Percentiles rank a stretch among this genome's conserved stretches.
These are phyloP conservation scores for Gypsophila paniculata DNA, from an alignment of 179 eudicot species.

Conservation along the genomic window DNA sequence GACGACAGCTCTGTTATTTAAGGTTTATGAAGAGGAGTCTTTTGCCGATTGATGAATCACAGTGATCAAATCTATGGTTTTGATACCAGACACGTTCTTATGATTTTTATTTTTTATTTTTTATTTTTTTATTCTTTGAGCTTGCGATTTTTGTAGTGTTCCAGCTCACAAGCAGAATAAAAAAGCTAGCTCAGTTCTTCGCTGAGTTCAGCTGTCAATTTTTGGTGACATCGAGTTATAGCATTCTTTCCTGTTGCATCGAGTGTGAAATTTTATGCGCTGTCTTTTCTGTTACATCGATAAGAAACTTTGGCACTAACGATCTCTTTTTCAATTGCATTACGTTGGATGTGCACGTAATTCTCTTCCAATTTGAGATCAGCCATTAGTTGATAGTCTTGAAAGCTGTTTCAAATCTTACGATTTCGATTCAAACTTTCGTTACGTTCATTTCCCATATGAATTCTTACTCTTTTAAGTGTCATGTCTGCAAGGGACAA, in stretches of 20 bases:
- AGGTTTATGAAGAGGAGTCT: constrained; percentile 4
- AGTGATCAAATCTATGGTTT: neutral
- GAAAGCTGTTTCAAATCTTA: too few relatives aligned
- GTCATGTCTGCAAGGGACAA: too few relatives aligned
- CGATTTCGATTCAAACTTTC: too few relatives aligned
- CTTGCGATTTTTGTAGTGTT: constrained; percentile 7
- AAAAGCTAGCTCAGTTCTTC: neutral
- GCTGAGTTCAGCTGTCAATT: neutral
- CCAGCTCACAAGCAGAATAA: neutral
- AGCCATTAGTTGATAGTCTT: too few relatives aligned
- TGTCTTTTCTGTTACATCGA: too few relatives aligned
- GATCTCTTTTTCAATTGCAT: neutral
- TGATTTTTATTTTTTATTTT: neutral
- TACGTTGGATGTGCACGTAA: neutral
- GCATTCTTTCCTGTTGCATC: neutral
- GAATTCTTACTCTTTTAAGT: too few relatives aligned
- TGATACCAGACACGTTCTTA: neutral
- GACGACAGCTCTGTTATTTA: neutral
- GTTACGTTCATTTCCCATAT: too few relatives aligned
- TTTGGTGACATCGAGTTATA: neutral
- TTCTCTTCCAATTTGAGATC: neutral
- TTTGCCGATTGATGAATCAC: constrained; percentile 13
- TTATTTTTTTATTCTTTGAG: neutral
- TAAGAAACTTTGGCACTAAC: neutral
- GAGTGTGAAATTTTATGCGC: neutral